These are phyloP conservation scores for Cryphonectria nitschkei DNA, from an alignment of 2,329 filamentous ascomycete species.

Conservation along the genomic window DNA sequence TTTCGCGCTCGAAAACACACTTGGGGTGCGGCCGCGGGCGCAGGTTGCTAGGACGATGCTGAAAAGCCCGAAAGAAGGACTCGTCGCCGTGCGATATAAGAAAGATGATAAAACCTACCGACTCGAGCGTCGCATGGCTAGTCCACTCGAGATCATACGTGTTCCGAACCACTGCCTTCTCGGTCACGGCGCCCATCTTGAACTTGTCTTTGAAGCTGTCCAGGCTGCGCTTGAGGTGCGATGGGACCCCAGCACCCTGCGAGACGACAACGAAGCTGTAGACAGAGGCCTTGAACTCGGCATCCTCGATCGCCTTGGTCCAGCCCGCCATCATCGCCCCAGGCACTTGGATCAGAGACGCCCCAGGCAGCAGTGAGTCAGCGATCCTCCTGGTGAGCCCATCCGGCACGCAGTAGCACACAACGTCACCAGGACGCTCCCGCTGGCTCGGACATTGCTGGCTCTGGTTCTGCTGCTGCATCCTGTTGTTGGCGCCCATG, in stretches of 20 bases:
- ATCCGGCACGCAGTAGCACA: constrained; percentile 12
- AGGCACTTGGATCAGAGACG: background rate
- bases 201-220: background rate
- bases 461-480: no score
- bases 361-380: background rate
- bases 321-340: background rate
- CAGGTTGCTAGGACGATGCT: background rate
- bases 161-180: background rate
- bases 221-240: background rate
- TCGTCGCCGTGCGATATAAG: background rate
- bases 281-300: background rate
- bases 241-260: background rate
- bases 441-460: constrained; percentile 15
- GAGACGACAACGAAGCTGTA: constrained; percentile 17
- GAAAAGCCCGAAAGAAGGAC: background rate
- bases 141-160: constrained; percentile 1
- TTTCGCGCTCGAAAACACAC: background rate
- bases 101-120: background rate
- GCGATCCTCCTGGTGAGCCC: background rate
- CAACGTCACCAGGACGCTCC: background rate
- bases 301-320: background rate
- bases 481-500: background rate
- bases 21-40: background rate
- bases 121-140: constrained; percentile 3
- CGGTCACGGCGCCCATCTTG: background rate